Conservation (phyloP, 805 yeast genomes). For the Danielia reshetovae region DNA sequence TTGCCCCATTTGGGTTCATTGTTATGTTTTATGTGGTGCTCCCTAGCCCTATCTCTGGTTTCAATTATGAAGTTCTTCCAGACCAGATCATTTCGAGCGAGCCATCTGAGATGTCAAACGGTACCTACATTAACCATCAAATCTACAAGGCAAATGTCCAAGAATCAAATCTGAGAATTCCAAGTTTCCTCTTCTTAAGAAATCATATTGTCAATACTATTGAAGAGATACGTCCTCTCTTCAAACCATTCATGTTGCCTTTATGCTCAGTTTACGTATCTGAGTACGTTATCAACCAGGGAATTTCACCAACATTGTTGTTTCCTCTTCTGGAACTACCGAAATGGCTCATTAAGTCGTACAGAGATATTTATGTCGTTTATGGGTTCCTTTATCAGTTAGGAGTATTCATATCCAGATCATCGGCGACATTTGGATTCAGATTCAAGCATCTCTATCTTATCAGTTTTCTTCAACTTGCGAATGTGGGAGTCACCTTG, state of each 20-base stretch:
- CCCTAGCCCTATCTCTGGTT: constrained; percentile 11
- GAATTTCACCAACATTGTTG: constrained; percentile 81
- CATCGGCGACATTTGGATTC: constrained; percentile 64
- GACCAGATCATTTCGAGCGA: neutral
- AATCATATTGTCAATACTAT: constrained; percentile 3
- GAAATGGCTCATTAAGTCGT: constrained; percentile 48
- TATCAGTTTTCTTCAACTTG: constrained; percentile 61
- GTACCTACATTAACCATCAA: too few relatives aligned
- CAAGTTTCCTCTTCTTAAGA: neutral
- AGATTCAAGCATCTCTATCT: constrained; percentile 56
- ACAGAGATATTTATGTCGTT: constrained; percentile 84
- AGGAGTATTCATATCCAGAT: constrained; percentile 89
- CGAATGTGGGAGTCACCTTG: constrained; percentile 57
- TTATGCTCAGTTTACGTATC: constrained; percentile 76
- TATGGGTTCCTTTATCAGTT: constrained; percentile 87
- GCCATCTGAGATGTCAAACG: too few relatives aligned
- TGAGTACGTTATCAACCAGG: constrained; percentile 89
- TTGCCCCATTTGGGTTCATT: constrained; percentile 52
- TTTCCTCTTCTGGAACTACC: constrained; percentile 73
- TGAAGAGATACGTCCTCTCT: constrained; percentile 37
- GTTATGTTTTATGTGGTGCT: constrained; percentile 22
- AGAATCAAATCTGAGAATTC: neutral
- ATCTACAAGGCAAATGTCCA: too few relatives aligned
- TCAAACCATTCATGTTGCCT: constrained; percentile 78
- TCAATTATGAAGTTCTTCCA: neutral